A percentile compares a stretch with the other conserved stretches of the same genome.
Evolutionary conservation across 2,329 filamentous ascomycete genomes (phyloP).

Genomic region (Zymoseptoria brevis): DNA sequence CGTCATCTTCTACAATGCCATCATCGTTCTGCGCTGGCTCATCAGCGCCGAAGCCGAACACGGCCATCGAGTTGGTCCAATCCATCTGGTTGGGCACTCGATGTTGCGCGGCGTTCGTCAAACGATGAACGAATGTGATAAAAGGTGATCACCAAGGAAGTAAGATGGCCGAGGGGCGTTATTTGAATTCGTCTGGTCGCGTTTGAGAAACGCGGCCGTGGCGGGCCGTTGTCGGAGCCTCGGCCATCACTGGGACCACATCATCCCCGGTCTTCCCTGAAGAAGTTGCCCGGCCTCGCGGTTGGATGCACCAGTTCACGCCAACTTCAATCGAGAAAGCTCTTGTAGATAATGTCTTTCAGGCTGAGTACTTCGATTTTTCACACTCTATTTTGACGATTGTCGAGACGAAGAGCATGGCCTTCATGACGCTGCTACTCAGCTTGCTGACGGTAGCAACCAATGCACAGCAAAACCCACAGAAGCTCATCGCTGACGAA

Average conservation of each 20-base stretch:
- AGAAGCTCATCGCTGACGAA: not conserved
- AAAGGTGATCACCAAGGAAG: not conserved
- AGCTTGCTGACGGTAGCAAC: not conserved
- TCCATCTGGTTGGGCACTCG: conserved; percentile 11
- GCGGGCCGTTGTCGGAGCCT: too few species aligned
- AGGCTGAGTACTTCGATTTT: not conserved
- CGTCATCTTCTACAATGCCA: conserved; percentile 14
- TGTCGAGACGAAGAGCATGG: not conserved
- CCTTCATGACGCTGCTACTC: not conserved
- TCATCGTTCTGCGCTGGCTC: conserved; percentile 1
- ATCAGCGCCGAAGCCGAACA: conserved; percentile 7
- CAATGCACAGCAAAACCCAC: not conserved
- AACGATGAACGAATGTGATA: not conserved
- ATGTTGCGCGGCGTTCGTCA: not conserved
- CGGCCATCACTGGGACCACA: too few species aligned
- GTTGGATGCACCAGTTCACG: not conserved
- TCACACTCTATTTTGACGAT: not conserved
- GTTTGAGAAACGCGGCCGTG: too few species aligned
- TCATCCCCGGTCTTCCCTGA: too few species aligned
- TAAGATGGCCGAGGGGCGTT: not conserved
- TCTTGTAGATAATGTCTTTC: not conserved
- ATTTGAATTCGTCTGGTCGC: too few species aligned
- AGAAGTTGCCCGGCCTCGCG: not conserved
- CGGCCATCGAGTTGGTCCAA: conserved; percentile 18
- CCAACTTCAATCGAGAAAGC: not conserved